Evolutionary conservation across 2,329 filamentous ascomycete genomes (phyloP).

Genomic region (Colletotrichum agaves): DNA sequence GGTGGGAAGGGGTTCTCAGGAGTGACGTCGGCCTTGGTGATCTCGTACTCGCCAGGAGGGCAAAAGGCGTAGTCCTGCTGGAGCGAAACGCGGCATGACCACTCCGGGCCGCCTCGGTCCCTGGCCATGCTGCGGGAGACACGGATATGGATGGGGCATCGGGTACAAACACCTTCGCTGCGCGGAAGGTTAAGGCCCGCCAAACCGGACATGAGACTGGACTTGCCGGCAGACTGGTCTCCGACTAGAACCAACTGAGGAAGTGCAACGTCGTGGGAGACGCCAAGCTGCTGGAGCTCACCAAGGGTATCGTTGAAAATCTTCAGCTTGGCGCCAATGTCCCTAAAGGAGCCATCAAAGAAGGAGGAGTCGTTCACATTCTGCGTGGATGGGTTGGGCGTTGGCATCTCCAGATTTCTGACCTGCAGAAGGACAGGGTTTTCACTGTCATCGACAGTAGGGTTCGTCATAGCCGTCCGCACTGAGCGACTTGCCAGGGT

Average conservation of each 20-base stretch:
- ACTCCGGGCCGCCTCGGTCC: conserved; percentile 51
- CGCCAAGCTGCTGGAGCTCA: conserved; percentile 76
- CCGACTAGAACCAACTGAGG: conserved; percentile 87
- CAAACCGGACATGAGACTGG: conserved; percentile 72
- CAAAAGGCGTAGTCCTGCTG: conserved; percentile 72
- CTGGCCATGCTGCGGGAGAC: conserved; percentile 60
- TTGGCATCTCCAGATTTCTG: conserved; percentile 43
- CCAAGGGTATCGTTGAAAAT: conserved; percentile 73
- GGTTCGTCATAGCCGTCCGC: conserved; percentile 27
- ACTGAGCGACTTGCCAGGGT: conserved; percentile 2
- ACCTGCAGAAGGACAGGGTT: conserved; percentile 51
- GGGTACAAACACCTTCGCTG: conserved; percentile 78
- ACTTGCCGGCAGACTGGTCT: conserved; percentile 88
- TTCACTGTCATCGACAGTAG: conserved; percentile 44
- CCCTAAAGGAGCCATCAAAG: conserved; percentile 56
- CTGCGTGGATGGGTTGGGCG: conserved; percentile 38
- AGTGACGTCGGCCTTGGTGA: conserved; percentile 60
- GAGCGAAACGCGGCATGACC: conserved; percentile 76
- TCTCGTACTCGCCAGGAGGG: conserved; percentile 50
- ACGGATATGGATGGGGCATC: conserved; percentile 84
- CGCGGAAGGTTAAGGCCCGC: conserved; percentile 78
- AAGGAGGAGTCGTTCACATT: conserved; percentile 48
- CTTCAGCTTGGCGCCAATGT: conserved; percentile 72
- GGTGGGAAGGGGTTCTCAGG: conserved; percentile 68
- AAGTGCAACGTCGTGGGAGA: conserved; percentile 76